Evolutionary conservation across 1,139 yeast genomes (phyloP), one percentile per base, ranked within the genome.

Genomic region (Barnettozyma hawaiiensis): DNA sequence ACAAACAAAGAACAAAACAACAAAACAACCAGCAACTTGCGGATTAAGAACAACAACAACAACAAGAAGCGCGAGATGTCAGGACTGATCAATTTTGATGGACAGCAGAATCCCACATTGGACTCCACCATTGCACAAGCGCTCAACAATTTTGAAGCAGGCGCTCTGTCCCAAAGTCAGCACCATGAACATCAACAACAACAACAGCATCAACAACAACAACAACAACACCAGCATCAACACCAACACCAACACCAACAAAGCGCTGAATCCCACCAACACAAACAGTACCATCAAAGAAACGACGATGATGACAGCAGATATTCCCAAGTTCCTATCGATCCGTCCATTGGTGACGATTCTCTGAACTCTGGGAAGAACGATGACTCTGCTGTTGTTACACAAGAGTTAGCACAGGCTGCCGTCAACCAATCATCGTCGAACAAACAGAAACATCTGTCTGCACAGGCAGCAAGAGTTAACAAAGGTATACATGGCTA

Each of bases 281-380:
- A 29, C 21, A 40, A 46, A 9, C 50, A 41, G 18, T 37, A 22
- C 38, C 39, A 37, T 15, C 32, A 20, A 27, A 40, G 32, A 31
- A 35, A n/a, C 19, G 35, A n/a, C 19, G 35, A n/a, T 36, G 37
- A 31, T 27, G 39, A 28, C 27, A 29, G 15, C 19, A 35, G 39
- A 12, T 43, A 36, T 26, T 35, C 21, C 6, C 44, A 43, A 6
- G 53, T 53, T 2, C 58, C 59, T 18, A 49, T 55, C 9, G 59
- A 55, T 31, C 59, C 59, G 2, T 49, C 56, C 10, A 53, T 55
- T 18, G 52, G 52, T 5, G 46, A 50, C 8, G 44, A 35, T 11
- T 50, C 53, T 41, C 42, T 50, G 23, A 45, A 31, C 1, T 37
- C 43, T 8, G 21, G 21, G 5, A 45, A 49, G 10, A 46, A 43